A percentile compares a stretch with the other conserved stretches of the same genome.
Evolutionary conservation across 495 filamentous ascomycete species (phyloP).

Genomic region (Aspergillus baeticus): DNA sequence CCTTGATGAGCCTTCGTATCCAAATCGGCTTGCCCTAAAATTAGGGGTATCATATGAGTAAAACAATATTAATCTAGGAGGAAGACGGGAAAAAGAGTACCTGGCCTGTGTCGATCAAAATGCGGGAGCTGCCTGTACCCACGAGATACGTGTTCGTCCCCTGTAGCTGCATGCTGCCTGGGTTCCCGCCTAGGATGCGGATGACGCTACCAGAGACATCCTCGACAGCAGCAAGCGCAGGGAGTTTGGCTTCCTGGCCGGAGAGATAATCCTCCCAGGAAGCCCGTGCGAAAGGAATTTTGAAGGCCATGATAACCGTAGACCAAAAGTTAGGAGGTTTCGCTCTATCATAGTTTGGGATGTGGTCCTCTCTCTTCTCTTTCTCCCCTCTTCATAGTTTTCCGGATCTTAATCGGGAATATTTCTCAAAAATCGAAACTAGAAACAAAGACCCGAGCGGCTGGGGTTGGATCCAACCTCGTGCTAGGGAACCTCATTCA

Average conservation of each 20-base stretch:
- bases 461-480: not conserved
- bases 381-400: not conserved
- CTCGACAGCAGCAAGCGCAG: conserved; percentile 35
- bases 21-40: conserved; percentile 35
- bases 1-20: conserved; percentile 23
- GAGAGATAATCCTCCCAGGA: conserved; percentile 38
- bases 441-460: conserved; percentile 1
- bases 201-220: conserved; percentile 42
- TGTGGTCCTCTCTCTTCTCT: not conserved
- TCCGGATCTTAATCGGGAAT: conserved; percentile 8
- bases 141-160: conserved; percentile 79
- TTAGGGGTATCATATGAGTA: not conserved
- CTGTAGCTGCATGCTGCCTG: conserved; percentile 58
- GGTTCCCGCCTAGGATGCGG: conserved; percentile 62
- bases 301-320: conserved; percentile 1
- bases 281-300: not conserved
- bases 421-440: not conserved
- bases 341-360: not conserved
- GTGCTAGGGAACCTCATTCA: not conserved
- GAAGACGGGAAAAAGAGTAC: not conserved
- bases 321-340: not conserved
- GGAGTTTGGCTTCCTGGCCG: conserved; percentile 28
- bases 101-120: conserved; percentile 68
- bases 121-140: conserved; percentile 58
- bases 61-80: not conserved